Evolutionary conservation across 2,329 filamentous ascomycete genomes (phyloP).

Genomic region (Rhytidhysteron rufulum): DNA sequence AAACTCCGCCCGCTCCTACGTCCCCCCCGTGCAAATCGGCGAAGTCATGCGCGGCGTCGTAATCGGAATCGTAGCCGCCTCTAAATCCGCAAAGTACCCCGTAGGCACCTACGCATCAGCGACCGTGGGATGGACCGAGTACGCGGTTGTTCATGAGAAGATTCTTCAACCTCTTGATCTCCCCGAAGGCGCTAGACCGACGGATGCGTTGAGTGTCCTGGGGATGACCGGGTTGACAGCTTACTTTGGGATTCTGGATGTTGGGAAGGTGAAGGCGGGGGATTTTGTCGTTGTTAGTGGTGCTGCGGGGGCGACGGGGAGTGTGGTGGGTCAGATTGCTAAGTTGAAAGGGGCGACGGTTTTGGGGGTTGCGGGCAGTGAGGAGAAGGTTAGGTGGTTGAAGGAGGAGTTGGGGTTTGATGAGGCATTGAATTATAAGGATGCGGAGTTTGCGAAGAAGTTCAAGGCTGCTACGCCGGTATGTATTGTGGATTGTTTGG

Average conservation of each 20-base stretch:
- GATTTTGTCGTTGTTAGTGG: conserved; percentile 75
- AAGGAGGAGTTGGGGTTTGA: conserved; percentile 52
- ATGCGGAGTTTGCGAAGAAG: conserved; percentile 45
- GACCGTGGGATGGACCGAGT: conserved; percentile 61
- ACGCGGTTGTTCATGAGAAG: conserved; percentile 56
- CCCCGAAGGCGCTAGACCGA: conserved; percentile 46
- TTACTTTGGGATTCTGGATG: conserved; percentile 68
- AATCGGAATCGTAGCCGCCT: conserved; percentile 60
- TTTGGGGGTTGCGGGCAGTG: conserved; percentile 50
- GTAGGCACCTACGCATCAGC: conserved; percentile 57
- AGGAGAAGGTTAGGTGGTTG: conserved; percentile 54
- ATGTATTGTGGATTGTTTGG: background rate
- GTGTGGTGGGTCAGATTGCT: conserved; percentile 72
- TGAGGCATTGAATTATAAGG: conserved; percentile 55
- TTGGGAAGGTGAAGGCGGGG: conserved; percentile 64
- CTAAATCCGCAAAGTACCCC: conserved; percentile 52
- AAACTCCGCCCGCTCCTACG: conserved; percentile 56
- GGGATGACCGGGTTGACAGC: conserved; percentile 71
- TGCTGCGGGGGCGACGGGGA: conserved; percentile 74
- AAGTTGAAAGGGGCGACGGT: conserved; percentile 61
- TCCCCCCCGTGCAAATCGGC: conserved; percentile 65
- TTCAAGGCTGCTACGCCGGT: conserved; percentile 46
- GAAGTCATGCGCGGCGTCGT: conserved; percentile 64
- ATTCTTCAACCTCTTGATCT: conserved; percentile 43
- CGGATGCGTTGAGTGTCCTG: conserved; percentile 51